Conservation (phyloP, 2,329 filamentous ascomycete species). For the Diaporthe vexans region DNA sequence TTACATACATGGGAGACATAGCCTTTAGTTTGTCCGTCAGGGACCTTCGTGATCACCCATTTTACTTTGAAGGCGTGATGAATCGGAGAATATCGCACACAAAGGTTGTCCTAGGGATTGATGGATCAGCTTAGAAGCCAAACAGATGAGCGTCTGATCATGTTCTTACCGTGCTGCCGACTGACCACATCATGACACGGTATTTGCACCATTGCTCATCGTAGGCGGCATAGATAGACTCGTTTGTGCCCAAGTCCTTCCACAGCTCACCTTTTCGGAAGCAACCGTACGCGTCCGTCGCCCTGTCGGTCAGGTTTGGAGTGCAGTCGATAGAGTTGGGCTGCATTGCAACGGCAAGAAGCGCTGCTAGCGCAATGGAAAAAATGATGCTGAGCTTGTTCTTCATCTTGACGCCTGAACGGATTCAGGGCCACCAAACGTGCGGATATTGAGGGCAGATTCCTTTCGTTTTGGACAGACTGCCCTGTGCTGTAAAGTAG, state of each 20-base stretch:
- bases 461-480: too few relatives aligned
- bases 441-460: neutral
- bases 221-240: neutral
- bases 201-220: conserved; percentile 15
- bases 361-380: neutral
- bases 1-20: conserved; percentile 9
- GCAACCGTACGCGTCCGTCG: neutral
- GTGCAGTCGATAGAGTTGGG: neutral
- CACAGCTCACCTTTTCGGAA: neutral
- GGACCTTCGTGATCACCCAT: conserved; percentile 10
- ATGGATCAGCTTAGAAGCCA: neutral
- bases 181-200: neutral
- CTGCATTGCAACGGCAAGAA: neutral
- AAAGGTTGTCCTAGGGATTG: neutral
- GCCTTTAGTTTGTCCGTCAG: neutral
- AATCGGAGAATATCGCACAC: neutral
- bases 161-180: neutral
- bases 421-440: neutral
- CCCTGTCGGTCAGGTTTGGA: neutral
- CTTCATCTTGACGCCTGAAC: neutral
- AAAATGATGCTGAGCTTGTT: neutral
- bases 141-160: neutral
- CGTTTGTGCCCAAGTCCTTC: conserved; percentile 9
- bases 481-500: neutral
- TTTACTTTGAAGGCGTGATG: neutral